phyloP scores from a whole-genome alignment of 1,139 yeast species.

The Yamadazyma friedrichii region DNA sequence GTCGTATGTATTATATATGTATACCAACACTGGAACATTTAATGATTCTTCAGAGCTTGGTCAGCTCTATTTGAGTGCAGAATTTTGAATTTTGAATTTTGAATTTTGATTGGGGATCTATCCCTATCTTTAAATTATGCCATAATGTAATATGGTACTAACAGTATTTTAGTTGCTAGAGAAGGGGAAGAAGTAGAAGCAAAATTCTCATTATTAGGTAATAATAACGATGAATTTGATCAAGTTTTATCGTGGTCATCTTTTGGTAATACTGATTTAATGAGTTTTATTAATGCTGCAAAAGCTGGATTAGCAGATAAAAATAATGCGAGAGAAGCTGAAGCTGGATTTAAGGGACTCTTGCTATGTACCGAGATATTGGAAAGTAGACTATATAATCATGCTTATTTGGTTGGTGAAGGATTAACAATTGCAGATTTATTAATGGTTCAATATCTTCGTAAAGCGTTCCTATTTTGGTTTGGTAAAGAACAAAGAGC shows the following conservation, averaged over 20 bases:
- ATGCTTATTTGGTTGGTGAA: constrained; percentile 92
- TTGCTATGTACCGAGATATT: constrained; percentile 43
- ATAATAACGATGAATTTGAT: constrained; percentile 65
- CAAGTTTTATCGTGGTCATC: constrained; percentile 79
- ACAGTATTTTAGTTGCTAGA: constrained; percentile 22
- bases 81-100: constrained; percentile 54
- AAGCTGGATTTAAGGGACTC: constrained; percentile 45
- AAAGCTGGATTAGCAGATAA: constrained; percentile 37
- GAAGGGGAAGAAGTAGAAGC: constrained; percentile 28
- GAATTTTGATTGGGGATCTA: constrained; percentile 62
- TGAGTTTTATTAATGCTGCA: constrained; percentile 37
- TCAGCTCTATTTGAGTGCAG: not conserved
- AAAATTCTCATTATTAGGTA: constrained; percentile 51
- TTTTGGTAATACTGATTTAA: constrained; percentile 67
- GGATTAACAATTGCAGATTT: constrained; percentile 84
- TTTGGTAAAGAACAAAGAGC: constrained; percentile 80
- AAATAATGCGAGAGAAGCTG: constrained; percentile 77
- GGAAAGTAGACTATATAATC: constrained; percentile 66
- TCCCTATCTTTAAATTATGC: constrained; percentile 86
- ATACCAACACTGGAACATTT: too few relatives aligned
- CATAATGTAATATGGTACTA: not conserved
- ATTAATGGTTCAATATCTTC: constrained; percentile 55
- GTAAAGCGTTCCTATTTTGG: constrained; percentile 64
- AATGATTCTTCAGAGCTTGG: constrained; percentile 52
- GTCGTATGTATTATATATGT: constrained; percentile 40